Base-by-base conservation (phyloP, 371 early-diverging fungal genomes). In the Apophysomyces trapeziformis region DNA sequence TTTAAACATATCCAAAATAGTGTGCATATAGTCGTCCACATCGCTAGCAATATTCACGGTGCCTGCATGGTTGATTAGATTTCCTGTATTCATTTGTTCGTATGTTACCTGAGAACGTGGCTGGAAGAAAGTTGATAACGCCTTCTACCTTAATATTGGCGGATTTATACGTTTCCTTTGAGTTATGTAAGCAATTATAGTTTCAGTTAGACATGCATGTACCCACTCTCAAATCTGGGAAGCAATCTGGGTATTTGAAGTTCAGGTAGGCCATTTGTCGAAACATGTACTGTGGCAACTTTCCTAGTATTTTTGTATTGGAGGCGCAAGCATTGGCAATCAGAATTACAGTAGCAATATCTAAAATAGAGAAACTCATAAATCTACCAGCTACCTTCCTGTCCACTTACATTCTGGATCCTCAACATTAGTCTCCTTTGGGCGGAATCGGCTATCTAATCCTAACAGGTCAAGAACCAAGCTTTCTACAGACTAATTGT, bases 181-280 rank as follows among this genome's bases (percentile, higher is more conserved):
- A 4, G 1, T n/a, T 36, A 47, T 14, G 9, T 44, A 45, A 26
- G n/a, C 8, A 58, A 12, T 18, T 2, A 4, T 6, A 26, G 35
- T 7, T 9, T 26, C 8, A 38, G n/a, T 2, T 45, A 61, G 44
- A 26, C 32, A 26, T 26, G 0, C 32, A 26, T 26, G 32, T 26
- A 26, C 38, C 45, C 77, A 87, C 87, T 57, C 76, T 62, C 57
- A 86, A 73, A 58, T 89, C 87, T 2, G 89, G 89, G 57, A 91
- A 77, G 47, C 89, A 88, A 41, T 82, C 77, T 14, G 89, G 85
- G 62, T 88, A 93, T 70, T 86, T 90, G 75, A 87, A 86, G 26
- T 85, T 77, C 12, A 89, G 79, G 58, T 94, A 94, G 7, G 89
- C 83, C 41, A 92, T 82, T 64, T 94, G 93, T 47, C 80, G 77